Base-by-base conservation (phyloP, 2,329 filamentous ascomycete species). In the Pyrenochaeta sp. region DNA sequence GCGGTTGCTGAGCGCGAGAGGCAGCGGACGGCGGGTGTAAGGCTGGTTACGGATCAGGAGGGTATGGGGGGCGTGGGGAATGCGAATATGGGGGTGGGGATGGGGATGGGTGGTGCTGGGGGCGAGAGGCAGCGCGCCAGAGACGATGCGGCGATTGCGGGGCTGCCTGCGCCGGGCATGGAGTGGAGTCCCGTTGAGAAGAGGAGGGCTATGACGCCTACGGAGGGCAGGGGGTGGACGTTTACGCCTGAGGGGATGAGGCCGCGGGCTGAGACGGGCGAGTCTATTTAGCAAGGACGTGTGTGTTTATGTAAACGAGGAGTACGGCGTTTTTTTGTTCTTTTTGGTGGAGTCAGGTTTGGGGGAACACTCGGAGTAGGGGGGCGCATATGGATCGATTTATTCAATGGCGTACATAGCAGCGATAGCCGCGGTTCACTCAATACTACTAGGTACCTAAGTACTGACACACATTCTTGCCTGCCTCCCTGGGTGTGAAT, bases 151-250 rank as follows among this genome's bases (percentile, higher is more conserved):
- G 58, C 54, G 2, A 58, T 65, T 49, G 58, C 60, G 8, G 61
- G 65, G 0, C 18, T 69, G 21, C 64, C 65, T 2, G 57, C 56
- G 17, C 63, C 67, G 0, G 66, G 67, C 0, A 60, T 70, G 57
- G 70, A 72, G 1, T 73, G 69, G 69, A 69, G 65, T 54, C 70
- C 70, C 0, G 54, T 72, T 3, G 69, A 72, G 54, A 60, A 51
- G 47, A 56, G 69, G 37, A 54, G 67, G 34, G 69, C 69, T 5
- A 71, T 72, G 69, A 73, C 70, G 38, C 70, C 70, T 9, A 73
- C 69, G 1, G 68, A 70, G 39, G 57, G 60, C 2, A 55, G 60
- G 34, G 58, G 59, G 0, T 68, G 67, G 61, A 55, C 50, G 1
- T 67, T 63, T 37, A 55, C 58, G 4, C 51, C 52, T 4, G 65